A percentile compares a stretch with the other conserved stretches of the same genome.
Conservation (phyloP, 1,284 basidiomycete species). For the Irpex sp. region DNA sequence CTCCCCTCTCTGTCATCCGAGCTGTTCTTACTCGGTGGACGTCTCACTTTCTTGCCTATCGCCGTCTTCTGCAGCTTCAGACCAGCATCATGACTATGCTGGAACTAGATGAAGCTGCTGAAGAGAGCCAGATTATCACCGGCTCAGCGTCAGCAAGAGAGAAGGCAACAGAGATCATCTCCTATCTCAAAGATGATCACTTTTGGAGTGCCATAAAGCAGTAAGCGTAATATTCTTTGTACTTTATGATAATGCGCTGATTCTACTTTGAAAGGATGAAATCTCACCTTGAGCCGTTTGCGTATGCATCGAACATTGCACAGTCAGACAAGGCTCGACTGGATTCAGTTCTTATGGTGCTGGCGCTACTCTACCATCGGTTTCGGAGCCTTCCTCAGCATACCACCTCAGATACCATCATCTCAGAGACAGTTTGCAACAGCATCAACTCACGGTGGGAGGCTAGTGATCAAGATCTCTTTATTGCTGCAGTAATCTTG, state of each 20-base stretch:
- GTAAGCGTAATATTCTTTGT: slow-evolving; percentile 1
- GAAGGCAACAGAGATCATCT: slow-evolving; percentile 1
- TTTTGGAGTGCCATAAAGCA: slow-evolving; percentile 12
- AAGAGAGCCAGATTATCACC: neutral
- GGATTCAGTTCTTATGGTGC: slow-evolving; percentile 19
- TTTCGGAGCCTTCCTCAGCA: slow-evolving; percentile 2
- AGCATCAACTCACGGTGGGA: slow-evolving; percentile 28
- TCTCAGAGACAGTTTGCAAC: slow-evolving; percentile 9
- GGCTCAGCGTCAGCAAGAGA: neutral
- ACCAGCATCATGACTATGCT: neutral
- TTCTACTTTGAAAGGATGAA: slow-evolving; percentile 14
- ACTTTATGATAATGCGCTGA: neutral
- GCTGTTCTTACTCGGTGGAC: slow-evolving; percentile 32
- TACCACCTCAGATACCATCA: neutral
- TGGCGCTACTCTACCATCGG: slow-evolving; percentile 10
- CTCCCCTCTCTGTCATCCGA: neutral
- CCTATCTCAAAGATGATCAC: slow-evolving; percentile 2
- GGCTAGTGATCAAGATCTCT: slow-evolving; percentile 31
- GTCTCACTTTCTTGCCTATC: slow-evolving; percentile 27
- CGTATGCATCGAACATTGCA: slow-evolving; percentile 22
- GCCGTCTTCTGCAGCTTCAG: slow-evolving; percentile 22
- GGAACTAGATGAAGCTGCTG: neutral
- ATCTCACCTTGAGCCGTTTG: slow-evolving; percentile 22
- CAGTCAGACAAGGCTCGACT: slow-evolving; percentile 17
- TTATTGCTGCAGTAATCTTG: slow-evolving; percentile 26